Evolutionary conservation across 176 grass and related monocot species (phyloP), one percentile per base, ranked within the genome.

Genomic region (Pontederia paniculata): DNA sequence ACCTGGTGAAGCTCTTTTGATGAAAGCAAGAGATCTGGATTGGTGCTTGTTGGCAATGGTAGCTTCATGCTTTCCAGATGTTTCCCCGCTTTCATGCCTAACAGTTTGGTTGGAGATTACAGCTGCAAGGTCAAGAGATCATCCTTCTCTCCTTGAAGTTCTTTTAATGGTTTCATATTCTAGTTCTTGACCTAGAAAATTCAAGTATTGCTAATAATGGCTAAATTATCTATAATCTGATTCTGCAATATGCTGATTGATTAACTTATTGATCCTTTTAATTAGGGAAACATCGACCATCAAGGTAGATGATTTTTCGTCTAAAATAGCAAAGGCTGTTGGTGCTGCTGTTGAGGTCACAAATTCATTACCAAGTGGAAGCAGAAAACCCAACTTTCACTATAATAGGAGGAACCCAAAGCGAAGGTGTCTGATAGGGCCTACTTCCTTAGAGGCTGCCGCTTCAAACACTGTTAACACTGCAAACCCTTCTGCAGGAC

Each of bases 101-200:
- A 85, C 76, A 69, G 55, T 83, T 75, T 96, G 91, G 91, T 86
- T 96, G 52, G 91, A 89, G 67, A 96, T 89, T 84, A 96, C 91
- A 73, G 74, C 81, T 8, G 60, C 74, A 66, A 89, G 85, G 91
- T 96, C 83, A 78, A 15, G 48, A 31, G 25, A 2, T 5, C 25
- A 1, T 31, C 25, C 5, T 31, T 31, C 25, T 31, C 5, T 31
- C 25, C 5, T n/a, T n/a, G n/a, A n/a, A n/a, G n/a, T n/a, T n/a
- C n/a, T 15, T 60, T 19, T 37, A 9, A 43, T 60, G 1, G 23
- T 15, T 42, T 60, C 9, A 45, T 48, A 2, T 48, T 48, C 5
- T 48, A 48, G 15, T 48, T 12, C 10, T 48, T 12, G 45, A 48
- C 12, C 12, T 58, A 15, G 9, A 58, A 41, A 9, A 42, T 17